Base-by-base conservation (phyloP, 2,329 filamentous ascomycete species). In the Chalaropsis thielavioides region DNA sequence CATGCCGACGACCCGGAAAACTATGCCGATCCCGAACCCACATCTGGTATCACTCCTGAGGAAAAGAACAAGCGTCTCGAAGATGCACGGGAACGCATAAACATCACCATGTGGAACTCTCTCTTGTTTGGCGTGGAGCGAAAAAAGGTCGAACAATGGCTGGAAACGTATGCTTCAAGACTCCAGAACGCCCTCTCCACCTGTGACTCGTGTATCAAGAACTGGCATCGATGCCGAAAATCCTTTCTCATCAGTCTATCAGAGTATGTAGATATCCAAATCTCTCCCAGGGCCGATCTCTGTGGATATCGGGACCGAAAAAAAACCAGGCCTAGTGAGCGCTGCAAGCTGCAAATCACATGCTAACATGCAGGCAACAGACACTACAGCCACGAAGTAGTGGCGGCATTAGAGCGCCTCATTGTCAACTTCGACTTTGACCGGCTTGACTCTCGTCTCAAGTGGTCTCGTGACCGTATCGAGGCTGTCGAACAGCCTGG, bases 151-250 rank as follows among this genome's bases (percentile, higher is more conserved):
- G 81, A 82, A 35, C 77, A 80, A 67, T 81, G 86, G 74, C 77
- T 85, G 51, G 76, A 79, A 15, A 81, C 83, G 68, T 87, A 89
- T 70, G 80, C 77, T 63, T 70, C 74, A 4, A 79, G 81, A 22
- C 77, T 88, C 22, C 82, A 86, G 68, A 72, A 76, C 11, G 80
- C 81, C 46, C 77, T 92, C 27, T 81, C 78, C 66, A 78, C 75
- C 66, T 92, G 88, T 73, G 83, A 89, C 63, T 79, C 82, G 62
- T 92, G 88, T 72, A 85, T 89, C 62, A 80, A 84, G 68, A 85
- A 85, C 69, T 92, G 89, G 81, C 88, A 92, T 73, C 84, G 83
- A 71, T 81, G 80, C 38, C 85, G 88, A 68, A 81, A 82, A 67
- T 76, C 77, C 64, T 82, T 88, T 68, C 75, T 89, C 40, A 82